Evolutionary conservation across 257 asterid species (phyloP).

Genomic region (Solanum chilense): DNA sequence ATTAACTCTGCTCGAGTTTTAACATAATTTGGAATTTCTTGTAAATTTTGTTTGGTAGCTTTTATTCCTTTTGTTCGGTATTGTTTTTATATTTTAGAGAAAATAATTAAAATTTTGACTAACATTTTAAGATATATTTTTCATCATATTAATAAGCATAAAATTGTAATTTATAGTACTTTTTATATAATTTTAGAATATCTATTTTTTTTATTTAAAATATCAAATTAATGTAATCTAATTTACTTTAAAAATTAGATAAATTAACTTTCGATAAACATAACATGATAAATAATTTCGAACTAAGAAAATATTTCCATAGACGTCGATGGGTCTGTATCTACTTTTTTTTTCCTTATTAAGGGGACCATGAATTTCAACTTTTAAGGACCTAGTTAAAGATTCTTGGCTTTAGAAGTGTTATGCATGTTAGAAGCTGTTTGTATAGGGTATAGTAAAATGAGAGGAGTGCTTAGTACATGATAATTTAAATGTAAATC

Average conservation of each 20-base stretch:
- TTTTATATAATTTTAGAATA: too few species aligned
- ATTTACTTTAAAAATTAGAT: too few species aligned
- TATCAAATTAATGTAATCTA: too few species aligned
- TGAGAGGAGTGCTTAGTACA: not conserved
- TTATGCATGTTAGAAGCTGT: not conserved
- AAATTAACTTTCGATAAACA: fast-evolving
- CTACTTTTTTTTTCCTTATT: too few species aligned
- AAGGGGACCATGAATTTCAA: not conserved
- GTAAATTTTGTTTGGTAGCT: not conserved
- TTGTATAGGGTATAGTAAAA: not conserved
- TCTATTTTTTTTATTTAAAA: too few species aligned
- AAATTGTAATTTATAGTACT: too few species aligned
- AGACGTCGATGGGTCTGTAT: too few species aligned
- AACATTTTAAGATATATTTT: too few species aligned
- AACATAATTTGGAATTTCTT: not conserved
- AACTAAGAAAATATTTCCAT: fast-evolving
- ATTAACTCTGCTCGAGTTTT: not conserved
- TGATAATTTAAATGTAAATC: not conserved
- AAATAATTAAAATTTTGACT: fast-evolving
- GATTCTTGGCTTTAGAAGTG: not conserved
- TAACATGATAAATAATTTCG: too few species aligned
- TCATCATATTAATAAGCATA: too few species aligned
- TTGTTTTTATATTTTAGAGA: too few species aligned
- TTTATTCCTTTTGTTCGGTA: fast-evolving
- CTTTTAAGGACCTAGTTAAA: not conserved